Base-by-base conservation (phyloP, 768 basidiomycete genomes). In the Podaxis sp. region DNA sequence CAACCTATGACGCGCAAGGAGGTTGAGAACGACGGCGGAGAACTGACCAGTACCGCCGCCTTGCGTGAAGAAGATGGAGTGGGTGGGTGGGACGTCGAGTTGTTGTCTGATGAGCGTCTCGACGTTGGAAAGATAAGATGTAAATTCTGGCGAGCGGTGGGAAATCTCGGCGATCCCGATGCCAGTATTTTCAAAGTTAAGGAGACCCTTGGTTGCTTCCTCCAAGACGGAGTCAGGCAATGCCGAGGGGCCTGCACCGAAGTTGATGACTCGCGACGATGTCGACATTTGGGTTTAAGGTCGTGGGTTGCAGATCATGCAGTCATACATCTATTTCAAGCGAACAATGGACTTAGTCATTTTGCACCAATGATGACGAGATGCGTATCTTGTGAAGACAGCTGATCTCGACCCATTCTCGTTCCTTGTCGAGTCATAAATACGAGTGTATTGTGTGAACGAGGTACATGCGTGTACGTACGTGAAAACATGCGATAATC, bases 161-260 rank as follows among this genome's bases (percentile, higher is more conserved):
- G 94, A 96, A 70, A 98, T 85, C 74, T 99, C 97, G 46, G 93
- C 91, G 70, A 99, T 86, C 47, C 97, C 97, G 62, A 98, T 95
- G 27, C 97, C 97, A 2, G 92, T 95, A 50, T 82, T 82, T 59
- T 88, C 79, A 74, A 93, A 98, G 79, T 98, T 90, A 67, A 99
- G 77, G n/a, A 98, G 80, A 14, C 90, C 93, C 63, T 82, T 76
- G 13, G 90, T 82, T 1, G 95, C 93, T 70, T 95, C 86, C 66
- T 87, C 74, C 56, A 99, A 84, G 32, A 98, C 93, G 3, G 86
- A 77, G n/a, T 86, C 81, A 14, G 97, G 97, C 44, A 99, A 80
- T 0, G 91, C 89, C 18, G 95, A 97, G 14, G 97, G 97, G 1
- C 97, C 97, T 55, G 97, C 89, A 54, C 93, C 91, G 73, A 98